Base-by-base conservation (phyloP, 2,329 filamentous ascomycete genomes). In the Nigrospora sphaerica region DNA sequence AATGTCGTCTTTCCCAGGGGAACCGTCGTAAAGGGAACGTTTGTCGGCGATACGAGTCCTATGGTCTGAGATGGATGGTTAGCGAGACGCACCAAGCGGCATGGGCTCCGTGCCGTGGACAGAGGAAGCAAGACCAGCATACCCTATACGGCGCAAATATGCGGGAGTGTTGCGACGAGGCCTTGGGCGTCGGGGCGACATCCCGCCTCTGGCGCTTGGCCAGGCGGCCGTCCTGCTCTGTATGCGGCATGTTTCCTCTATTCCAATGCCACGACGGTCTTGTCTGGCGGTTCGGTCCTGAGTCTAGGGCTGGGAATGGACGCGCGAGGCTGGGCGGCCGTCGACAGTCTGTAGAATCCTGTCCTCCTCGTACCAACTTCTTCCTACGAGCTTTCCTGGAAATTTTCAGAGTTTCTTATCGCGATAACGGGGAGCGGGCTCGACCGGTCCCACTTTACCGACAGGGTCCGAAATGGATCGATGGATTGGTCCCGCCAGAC, bases 131-230 rank as follows among this genome's bases (percentile, higher is more conserved):
- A 16, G 18, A 36, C 13, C 17, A 40, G 53, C 49, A 49, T 82
- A 95, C 90, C 66, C 93, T 75, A 70, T 92, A 97, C 1, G 93
- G 92, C 57, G 91, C 87, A 73, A 98, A 97, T 55, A 97, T 89
- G 62, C 82, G 81, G 12, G 91, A 95, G 46, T 78, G 76, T 58
- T 71, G 69, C 53, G 66, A 52, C 39, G 67, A 54, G 58, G 65
- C 44, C 46, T 66, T 59, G 44, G 61, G 54, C 50, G 67, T 69
- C 46, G 63, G 57, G 47, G 61, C 59, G 50, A 73, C 66, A 51
- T 71, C 67, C 48, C 81, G 70, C 70, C 85, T 90, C 67, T 89
- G 86, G 53, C 90, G 83, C 73, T 96, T 96, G 49, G 76, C 75
- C 55, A 85, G 67, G 45, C 83, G 86, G 49, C 74, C 70, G 56